Evolutionary conservation across 2,329 filamentous ascomycete species (phyloP), one percentile per base, ranked within the genome.

Genomic region (Penicillium sp.): DNA sequence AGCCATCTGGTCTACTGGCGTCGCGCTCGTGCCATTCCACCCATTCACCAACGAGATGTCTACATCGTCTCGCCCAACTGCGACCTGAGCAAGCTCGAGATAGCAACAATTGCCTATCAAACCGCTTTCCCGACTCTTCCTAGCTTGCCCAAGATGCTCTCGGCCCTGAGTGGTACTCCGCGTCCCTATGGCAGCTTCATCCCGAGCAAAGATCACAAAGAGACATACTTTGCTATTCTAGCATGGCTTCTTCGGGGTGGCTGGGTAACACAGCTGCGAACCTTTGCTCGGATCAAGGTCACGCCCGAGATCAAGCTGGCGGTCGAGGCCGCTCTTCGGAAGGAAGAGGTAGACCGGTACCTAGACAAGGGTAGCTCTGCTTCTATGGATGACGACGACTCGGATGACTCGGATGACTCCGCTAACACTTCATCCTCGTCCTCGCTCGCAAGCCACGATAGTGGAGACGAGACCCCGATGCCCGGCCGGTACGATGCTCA

Each of bases 1-100:
- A 84, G 86, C 41, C 92, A 96, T 67, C 82, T 98, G 46, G 88
- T 96, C 44, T 94, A 93, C 67, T 96, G 90, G 89, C 82, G 92
- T 15, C 83, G 89, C 40, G 92, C 90, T 31, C 85, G 93, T 43
- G 84, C 90, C 11, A 90, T 96, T 27, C 85, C 87, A 3, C 92
- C 92, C 0, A 76, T 98, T 4, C 88, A 95, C 56, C 84, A 85
- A 29, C 77, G 89, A 32, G 89, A 96, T 59, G 84, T 82, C 8
- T 98, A 96, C 62, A 84, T 96, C 22, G 78, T 95, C 17, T 93
- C 86, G 1, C 89, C 90, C 0, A 93, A 94, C 59, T 88, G 87
- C 44, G 83, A 95, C 54, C 76, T 88, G 53, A 71, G 75, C 35
- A 78, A 80, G 31, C 74, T 96, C 0, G 73, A 80, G 14, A 68